phyloP scores from a whole-genome alignment of 164 flowering plant species.

The Magnolia kwangsiensis region DNA sequence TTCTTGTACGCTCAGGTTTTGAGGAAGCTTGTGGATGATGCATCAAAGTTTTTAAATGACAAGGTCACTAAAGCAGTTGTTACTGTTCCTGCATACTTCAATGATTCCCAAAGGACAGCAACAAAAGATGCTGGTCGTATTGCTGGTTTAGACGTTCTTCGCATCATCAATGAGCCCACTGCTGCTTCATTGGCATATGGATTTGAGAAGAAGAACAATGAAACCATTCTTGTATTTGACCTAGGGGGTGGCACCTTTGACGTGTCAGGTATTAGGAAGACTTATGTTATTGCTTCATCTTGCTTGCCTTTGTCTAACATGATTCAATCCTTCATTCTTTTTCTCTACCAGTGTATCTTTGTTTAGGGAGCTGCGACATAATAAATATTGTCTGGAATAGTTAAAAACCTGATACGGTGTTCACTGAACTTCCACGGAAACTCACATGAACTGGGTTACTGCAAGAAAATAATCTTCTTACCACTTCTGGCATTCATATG shows the following conservation, averaged over 20 bases:
- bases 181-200: constrained; percentile 97
- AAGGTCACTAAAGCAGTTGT: constrained; percentile 91
- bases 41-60: constrained; percentile 88
- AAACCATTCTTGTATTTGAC: constrained; percentile 88
- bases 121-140: constrained; percentile 95
- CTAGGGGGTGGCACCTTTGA: constrained; percentile 96
- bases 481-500: no score
- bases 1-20: constrained; percentile 45
- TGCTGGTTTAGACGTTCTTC: constrained; percentile 86
- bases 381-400: no score
- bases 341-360: background rate
- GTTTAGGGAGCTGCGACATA: no score
- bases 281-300: background rate
- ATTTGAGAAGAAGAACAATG: constrained; percentile 86
- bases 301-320: background rate
- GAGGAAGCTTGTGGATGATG: constrained; percentile 95
- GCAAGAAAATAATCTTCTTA: no score
- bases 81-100: constrained; percentile 91
- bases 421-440: no score
- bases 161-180: constrained; percentile 93
- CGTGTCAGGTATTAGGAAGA: constrained; percentile 60
- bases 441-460: no score
- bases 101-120: constrained; percentile 91
- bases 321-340: background rate
- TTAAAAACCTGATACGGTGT: no score